phyloP scores from a whole-genome alignment of 2,329 filamentous ascomycete genomes.

The Colletotrichum plurivorum region DNA sequence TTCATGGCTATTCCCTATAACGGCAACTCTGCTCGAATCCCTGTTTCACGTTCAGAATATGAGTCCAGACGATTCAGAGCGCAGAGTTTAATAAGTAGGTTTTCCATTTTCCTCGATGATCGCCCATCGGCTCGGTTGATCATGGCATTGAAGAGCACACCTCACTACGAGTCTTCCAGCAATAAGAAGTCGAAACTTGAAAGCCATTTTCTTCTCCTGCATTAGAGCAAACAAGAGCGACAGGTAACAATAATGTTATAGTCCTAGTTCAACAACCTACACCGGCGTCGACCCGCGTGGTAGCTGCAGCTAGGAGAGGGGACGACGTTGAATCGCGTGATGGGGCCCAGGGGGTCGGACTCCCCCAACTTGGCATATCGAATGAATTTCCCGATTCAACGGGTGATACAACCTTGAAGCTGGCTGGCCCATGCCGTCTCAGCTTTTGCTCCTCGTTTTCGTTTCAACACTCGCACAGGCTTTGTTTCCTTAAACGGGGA shows the following conservation, averaged over 20 bases:
- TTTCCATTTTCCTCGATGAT: neutral
- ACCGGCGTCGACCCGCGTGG: too few species aligned
- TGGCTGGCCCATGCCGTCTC: constrained; percentile 22
- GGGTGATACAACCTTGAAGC: constrained; percentile 27
- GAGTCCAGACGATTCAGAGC: constrained; percentile 24
- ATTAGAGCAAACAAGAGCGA: neutral
- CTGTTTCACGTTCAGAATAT: constrained; percentile 20
- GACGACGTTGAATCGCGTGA: too few species aligned
- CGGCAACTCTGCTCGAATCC: constrained; percentile 2
- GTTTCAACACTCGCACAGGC: constrained; percentile 31
- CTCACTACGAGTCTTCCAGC: neutral
- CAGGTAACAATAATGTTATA: too few species aligned
- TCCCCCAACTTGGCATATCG: constrained; percentile 13
- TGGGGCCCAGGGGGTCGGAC: constrained; percentile 8
- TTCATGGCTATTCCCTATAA: constrained; percentile 8
- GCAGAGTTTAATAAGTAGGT: constrained; percentile 1
- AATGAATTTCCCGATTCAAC: constrained; percentile 30
- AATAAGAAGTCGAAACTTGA: neutral
- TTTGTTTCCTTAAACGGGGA: constrained; percentile 20
- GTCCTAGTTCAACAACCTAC: too few species aligned
- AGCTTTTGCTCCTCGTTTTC: constrained; percentile 26
- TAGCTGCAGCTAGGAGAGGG: too few species aligned
- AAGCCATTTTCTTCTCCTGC: too few species aligned
- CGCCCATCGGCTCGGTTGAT: neutral
- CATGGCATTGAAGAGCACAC: neutral